Evolutionary conservation across 2,329 filamentous ascomycete genomes (phyloP).

Genomic region (Canariomyces notabilis): DNA sequence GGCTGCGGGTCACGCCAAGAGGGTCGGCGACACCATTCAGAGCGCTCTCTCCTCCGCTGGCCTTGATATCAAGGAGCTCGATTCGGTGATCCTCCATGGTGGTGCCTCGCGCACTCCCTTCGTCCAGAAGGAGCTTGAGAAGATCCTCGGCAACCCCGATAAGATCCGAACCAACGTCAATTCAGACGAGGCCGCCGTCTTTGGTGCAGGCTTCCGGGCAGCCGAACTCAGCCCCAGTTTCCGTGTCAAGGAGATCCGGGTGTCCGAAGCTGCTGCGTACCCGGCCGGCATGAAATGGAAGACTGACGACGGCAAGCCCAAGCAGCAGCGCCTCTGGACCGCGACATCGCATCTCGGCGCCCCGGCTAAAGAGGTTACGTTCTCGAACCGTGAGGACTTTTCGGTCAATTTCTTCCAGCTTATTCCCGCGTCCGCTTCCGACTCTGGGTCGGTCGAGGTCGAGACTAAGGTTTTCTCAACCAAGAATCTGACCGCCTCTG

Average conservation of each 20-base stretch:
- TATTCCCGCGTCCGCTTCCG: conserved; percentile 41
- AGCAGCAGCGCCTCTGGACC: conserved; percentile 79
- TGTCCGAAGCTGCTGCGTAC: conserved; percentile 72
- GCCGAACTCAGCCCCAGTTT: conserved; percentile 91
- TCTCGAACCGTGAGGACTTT: conserved; percentile 80
- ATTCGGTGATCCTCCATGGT: conserved; percentile 90
- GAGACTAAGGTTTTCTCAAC: conserved; percentile 67
- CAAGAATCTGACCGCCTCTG: conserved; percentile 78
- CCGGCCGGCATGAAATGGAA: conserved; percentile 71
- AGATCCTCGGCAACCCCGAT: conserved; percentile 61
- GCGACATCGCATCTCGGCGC: conserved; percentile 69
- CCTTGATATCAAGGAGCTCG: conserved; percentile 68
- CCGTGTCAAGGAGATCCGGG: conserved; percentile 93
- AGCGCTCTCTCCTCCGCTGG: conserved; percentile 70
- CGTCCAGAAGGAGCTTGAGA: conserved; percentile 83
- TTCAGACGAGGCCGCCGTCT: conserved; percentile 91
- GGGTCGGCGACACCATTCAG: conserved; percentile 65
- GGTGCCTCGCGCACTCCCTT: conserved; percentile 88
- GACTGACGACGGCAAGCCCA: conserved; percentile 61
- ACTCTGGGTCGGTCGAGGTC: conserved; percentile 35
- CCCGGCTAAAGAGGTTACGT: conserved; percentile 74
- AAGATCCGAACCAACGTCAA: conserved; percentile 95
- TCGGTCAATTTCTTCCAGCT: conserved; percentile 74
- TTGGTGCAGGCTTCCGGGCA: conserved; percentile 91
- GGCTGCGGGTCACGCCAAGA: conserved; percentile 60